Percentiles rank a stretch among this genome's conserved stretches.
These are phyloP conservation scores for Pythium angustatum DNA, from an alignment of 352 stramenopile genomes.

Conservation along the genomic window DNA sequence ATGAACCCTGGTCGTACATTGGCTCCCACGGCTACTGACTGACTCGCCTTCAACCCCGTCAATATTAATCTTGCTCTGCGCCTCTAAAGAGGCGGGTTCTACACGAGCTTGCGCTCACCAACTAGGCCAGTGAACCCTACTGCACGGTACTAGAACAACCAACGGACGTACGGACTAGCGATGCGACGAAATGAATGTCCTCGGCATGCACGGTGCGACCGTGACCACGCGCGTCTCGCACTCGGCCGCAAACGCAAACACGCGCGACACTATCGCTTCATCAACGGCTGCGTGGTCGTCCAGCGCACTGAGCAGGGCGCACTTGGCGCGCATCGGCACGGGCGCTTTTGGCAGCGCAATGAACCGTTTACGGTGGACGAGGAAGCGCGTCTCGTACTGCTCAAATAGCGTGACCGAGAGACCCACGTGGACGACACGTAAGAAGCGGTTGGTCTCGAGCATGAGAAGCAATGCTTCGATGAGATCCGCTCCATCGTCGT, in stretches of 20 bases:
- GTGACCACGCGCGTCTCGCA: background rate
- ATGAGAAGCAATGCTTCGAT: background rate
- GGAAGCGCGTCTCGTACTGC: background rate
- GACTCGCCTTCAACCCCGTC: too few relatives aligned
- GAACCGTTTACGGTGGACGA: background rate
- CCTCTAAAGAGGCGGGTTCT: too few relatives aligned
- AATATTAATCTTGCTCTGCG: too few relatives aligned
- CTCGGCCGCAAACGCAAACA: constrained; percentile 11
- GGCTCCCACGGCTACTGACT: too few relatives aligned
- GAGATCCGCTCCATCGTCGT: background rate
- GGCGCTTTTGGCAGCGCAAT: background rate
- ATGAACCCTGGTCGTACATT: too few relatives aligned
- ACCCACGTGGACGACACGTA: background rate
- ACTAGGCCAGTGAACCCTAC: too few relatives aligned
- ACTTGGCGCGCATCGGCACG: background rate
- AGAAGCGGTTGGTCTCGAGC: constrained; percentile 2
- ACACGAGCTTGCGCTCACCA: too few relatives aligned
- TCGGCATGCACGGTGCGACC: background rate
- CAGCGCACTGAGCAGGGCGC: background rate
- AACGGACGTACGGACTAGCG: too few relatives aligned
- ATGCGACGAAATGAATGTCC: background rate
- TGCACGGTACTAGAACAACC: too few relatives aligned
- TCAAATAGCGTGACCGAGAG: background rate
- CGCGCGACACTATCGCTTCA: background rate
- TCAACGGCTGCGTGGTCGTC: background rate